Conservation (phyloP, 768 basidiomycete species). For the Rhizopogon sp. region DNA sequence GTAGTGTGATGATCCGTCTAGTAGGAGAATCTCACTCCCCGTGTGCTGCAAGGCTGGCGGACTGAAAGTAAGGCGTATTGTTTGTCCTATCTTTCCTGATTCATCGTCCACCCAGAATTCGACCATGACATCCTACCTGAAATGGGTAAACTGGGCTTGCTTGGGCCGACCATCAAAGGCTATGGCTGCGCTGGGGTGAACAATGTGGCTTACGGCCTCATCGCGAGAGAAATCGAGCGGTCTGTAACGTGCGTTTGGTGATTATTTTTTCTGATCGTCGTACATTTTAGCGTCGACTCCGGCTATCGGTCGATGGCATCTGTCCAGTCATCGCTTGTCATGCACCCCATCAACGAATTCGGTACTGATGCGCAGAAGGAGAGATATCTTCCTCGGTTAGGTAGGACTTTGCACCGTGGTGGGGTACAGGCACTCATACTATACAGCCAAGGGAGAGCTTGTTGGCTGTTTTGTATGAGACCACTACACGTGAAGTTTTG, state of each 20-base stretch:
- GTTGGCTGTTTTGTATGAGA: constrained; percentile 86
- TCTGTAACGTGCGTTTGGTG: constrained; percentile 21
- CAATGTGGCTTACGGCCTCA: constrained; percentile 90
- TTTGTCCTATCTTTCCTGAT: background rate
- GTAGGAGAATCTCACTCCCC: constrained; percentile 80
- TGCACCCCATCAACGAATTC: constrained; percentile 91
- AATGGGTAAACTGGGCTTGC: constrained; percentile 88
- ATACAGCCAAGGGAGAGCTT: constrained; percentile 74
- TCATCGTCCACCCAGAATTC: constrained; percentile 49
- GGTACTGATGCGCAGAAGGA: constrained; percentile 86
- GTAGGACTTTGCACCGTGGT: constrained; percentile 28
- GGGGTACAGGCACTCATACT: constrained; percentile 4
- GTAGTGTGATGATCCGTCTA: background rate
- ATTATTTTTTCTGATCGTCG: background rate
- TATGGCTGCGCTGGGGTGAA: constrained; percentile 93
- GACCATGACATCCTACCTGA: constrained; percentile 72
- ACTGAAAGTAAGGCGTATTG: constrained; percentile 60
- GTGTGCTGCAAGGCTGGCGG: constrained; percentile 81
- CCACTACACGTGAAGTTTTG: constrained; percentile 11
- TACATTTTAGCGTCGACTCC: constrained; percentile 75
- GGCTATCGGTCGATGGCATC: constrained; percentile 95
- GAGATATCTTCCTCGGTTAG: constrained; percentile 82
- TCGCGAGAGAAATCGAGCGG: constrained; percentile 91
- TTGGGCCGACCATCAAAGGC: constrained; percentile 89
- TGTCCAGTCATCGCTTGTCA: constrained; percentile 94